A percentile compares a stretch with the other conserved stretches of the same genome.
phyloP scores from a whole-genome alignment of 2,329 filamentous ascomycete species.

The Sclerotinia glacialis region DNA sequence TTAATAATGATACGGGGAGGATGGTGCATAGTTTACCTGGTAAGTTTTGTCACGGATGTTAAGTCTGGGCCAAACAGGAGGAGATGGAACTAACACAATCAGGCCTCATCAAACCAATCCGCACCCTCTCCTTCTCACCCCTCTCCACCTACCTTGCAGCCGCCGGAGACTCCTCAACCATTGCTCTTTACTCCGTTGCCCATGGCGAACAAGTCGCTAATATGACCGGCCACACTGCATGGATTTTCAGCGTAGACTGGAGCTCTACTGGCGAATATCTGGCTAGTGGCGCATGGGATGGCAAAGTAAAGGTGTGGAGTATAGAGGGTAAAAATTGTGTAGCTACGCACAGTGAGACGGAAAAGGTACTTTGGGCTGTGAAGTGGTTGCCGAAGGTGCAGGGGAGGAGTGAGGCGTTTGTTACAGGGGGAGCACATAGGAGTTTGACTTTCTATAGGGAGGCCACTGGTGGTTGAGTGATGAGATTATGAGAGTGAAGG shows the following conservation, averaged over 20 bases:
- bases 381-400: slow-evolving; percentile 74
- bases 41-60: slow-evolving; percentile 42
- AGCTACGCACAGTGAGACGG: slow-evolving; percentile 88
- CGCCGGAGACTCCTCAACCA: slow-evolving; percentile 82
- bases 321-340: slow-evolving; percentile 81
- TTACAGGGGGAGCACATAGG: slow-evolving; percentile 71
- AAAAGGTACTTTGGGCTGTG: slow-evolving; percentile 78
- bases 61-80: background rate
- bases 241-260: slow-evolving; percentile 92
- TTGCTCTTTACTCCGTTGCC: slow-evolving; percentile 86
- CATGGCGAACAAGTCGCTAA: slow-evolving; percentile 92
- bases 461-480: slow-evolving; percentile 58
- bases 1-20: slow-evolving; percentile 85
- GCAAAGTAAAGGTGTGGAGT: slow-evolving; percentile 95
- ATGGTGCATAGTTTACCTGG: slow-evolving; percentile 82
- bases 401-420: slow-evolving; percentile 65
- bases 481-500: background rate
- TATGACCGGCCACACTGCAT: slow-evolving; percentile 73
- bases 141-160: slow-evolving; percentile 81
- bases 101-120: slow-evolving; percentile 85
- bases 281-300: slow-evolving; percentile 83
- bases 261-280: slow-evolving; percentile 90
- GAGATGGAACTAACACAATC: slow-evolving; percentile 28
- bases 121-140: slow-evolving; percentile 84
- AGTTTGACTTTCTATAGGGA: slow-evolving; percentile 82